phyloP scores from a whole-genome alignment of 2,329 filamentous ascomycete genomes.

The Dryadomyces quercivorus region DNA sequence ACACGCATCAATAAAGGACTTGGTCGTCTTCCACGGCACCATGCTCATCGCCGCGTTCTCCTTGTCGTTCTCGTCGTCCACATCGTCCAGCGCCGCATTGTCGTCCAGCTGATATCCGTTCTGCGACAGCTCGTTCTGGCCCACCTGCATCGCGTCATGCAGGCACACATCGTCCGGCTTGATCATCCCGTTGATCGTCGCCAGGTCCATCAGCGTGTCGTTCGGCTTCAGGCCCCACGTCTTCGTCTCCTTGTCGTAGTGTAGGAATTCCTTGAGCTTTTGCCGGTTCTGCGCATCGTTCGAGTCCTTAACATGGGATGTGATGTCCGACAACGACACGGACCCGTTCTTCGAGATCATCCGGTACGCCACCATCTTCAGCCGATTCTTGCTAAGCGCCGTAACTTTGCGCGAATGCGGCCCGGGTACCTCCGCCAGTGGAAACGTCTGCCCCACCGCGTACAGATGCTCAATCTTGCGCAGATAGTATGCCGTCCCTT shows the following conservation, averaged over 20 bases:
- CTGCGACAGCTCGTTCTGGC: slow-evolving; percentile 79
- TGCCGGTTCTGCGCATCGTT: slow-evolving; percentile 92
- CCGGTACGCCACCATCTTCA: slow-evolving; percentile 92
- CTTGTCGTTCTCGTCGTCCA: slow-evolving; percentile 49
- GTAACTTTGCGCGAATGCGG: slow-evolving; percentile 92
- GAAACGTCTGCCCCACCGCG: slow-evolving; percentile 86
- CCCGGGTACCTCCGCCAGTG: slow-evolving; percentile 81
- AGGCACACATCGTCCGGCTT: slow-evolving; percentile 92
- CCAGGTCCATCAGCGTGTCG: slow-evolving; percentile 68
- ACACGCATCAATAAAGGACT: slow-evolving; percentile 89
- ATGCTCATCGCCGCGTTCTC: slow-evolving; percentile 78
- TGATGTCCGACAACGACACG: slow-evolving; percentile 72
- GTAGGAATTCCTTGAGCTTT: slow-evolving; percentile 92
- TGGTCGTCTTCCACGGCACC: slow-evolving; percentile 92
- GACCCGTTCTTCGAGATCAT: slow-evolving; percentile 68
- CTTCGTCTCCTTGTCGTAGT: slow-evolving; percentile 77
- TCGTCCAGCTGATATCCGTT: slow-evolving; percentile 66
- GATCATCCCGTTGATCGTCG: slow-evolving; percentile 73
- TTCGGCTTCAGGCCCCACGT: slow-evolving; percentile 70
- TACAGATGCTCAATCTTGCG: slow-evolving; percentile 85
- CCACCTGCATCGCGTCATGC: slow-evolving; percentile 93
- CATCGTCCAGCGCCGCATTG: slow-evolving; percentile 50
- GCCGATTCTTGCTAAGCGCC: slow-evolving; percentile 88
- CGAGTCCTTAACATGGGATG: slow-evolving; percentile 81
- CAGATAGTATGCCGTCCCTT: slow-evolving; percentile 71